These are phyloP conservation scores for Buxus sempervirens DNA, from an alignment of 164 flowering plant species.

Conservation along the genomic window DNA sequence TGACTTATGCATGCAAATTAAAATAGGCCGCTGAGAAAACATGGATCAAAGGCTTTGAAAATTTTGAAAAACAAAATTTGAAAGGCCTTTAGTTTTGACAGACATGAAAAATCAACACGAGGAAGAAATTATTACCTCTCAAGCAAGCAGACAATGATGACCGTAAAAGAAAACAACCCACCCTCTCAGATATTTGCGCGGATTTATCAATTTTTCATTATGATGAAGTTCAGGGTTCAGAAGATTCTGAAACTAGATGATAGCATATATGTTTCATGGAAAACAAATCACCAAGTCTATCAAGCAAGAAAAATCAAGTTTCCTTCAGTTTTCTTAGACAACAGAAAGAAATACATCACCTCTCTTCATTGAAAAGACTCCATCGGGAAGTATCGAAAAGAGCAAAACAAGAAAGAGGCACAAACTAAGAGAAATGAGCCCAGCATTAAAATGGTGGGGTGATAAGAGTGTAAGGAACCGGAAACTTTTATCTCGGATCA, in stretches of 20 bases:
- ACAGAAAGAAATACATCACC: constrained; percentile 10
- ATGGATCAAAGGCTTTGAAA: constrained; percentile 2
- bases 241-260: constrained; percentile 7
- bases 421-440: constrained; percentile 3
- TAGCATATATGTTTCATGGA: neutral
- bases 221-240: constrained; percentile 1
- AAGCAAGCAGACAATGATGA: constrained; percentile 1
- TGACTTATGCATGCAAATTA: neutral
- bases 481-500: neutral
- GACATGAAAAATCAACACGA: neutral
- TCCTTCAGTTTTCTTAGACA: constrained; percentile 1
- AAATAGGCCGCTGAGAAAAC: neutral
- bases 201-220: constrained; percentile 11
- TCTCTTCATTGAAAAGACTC: constrained; percentile 13
- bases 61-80: neutral
- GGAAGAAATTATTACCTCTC: neutral
- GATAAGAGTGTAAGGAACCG: too few species aligned
- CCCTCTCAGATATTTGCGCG: constrained; percentile 23
- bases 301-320: neutral
- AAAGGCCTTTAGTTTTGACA: neutral
- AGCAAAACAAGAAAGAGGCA: constrained; percentile 3
- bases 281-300: neutral
- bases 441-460: too few species aligned
- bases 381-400: constrained; percentile 11
- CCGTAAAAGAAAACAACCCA: constrained; percentile 9